Base-by-base conservation (phyloP, 441 rosid species). In the Mallotus japonicus region DNA sequence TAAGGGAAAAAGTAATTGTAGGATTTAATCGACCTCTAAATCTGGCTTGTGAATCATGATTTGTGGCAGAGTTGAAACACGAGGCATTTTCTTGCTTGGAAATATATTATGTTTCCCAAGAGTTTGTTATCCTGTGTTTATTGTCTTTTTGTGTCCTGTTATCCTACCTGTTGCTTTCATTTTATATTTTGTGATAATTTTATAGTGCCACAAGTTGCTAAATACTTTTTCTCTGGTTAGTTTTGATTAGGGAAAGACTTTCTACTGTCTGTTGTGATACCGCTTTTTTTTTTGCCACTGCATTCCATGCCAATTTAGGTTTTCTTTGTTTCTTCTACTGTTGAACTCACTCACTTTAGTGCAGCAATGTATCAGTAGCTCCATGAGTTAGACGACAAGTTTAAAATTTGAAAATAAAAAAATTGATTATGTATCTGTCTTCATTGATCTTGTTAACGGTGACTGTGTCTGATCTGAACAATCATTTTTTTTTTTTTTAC, bases 401-500 rank as follows among this genome's bases (percentile, higher is more conserved):
- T 1, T 62, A 34, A 49, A 49, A 49, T 8, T 8, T 42, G 46
- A 8, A 42, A 42, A 42, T 5, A 42, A 42, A 8, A 42, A 42
- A 42, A 5, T 5, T 6, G 46, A 42, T 5, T 42, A 42, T 42
- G 46, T 8, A 42, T 42, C 5, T 14, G 9, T 49, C 16, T 13
- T 49, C 14, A 20, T 28, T 44, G n/a, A 68, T 65, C 75, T 53
- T 71, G 69, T 6, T 73, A n/a, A 66, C 69, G 66, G 54, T 72
- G 54, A 46, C 71, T 66, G 64, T 46, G 47, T 75, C 63, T 64
- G 42, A 74, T 61, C 73, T 81, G 47, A 76, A 47, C 63, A n/a
- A 24, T 71, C 67, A 55, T 28, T 28, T 75, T 77, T 70, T 12
- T 70, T 12, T 73, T 76, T 71, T 20, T 68, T 72, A 51, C 59